Evolutionary conservation across 768 basidiomycete genomes (phyloP), one percentile per base, ranked within the genome.

Genomic region (Mrakia blollopis): DNA sequence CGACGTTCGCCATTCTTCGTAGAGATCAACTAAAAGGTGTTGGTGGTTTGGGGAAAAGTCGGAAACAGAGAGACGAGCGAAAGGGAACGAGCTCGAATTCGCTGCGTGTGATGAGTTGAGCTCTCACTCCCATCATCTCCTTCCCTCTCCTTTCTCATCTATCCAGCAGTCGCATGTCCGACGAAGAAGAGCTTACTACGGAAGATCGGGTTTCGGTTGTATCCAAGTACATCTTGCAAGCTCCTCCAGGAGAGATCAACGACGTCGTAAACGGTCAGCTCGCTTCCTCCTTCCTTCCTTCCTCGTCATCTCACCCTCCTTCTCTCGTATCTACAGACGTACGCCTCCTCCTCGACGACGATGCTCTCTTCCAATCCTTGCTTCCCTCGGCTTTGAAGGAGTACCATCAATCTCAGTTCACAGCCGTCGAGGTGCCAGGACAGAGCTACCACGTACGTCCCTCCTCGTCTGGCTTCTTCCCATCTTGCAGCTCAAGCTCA

Each of bases 221-320:
- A n/a, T 68, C 65, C 13, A 68, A 68, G 39, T 68, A 68, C 81
- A 86, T 98, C 41, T 87, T 92, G 0, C 95, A 97, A 82, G 90
- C 93, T 0, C 95, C 95, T 35, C 95, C 95, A 0, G 95, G 95
- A 63, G 92, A 98, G 86, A 94, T 98, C 80, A 97, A 96, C 83
- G 95, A 98, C 85, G 94, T 97, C 25, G 86, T 98, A 73, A 92
- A 92, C 81, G 94, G 93, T 92, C 78, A 28, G 11, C 52, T 28
- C 61, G 67, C 23, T 57, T 23, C 61, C 23, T 41, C 61, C 63
- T 50, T 18, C n/a, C 41, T 50, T 18, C 47, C 41, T 23, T 25
- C 47, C 52, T n/a, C 21, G 47, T 69, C 32, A 39, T 72, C 47
- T 72, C 54, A 30, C 37, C 61, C 44, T 70, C 68, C 76, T 75